Percentiles rank a stretch among this genome's conserved stretches.
Conservation (phyloP, 495 filamentous ascomycete species). For the Penicillium lagena region DNA sequence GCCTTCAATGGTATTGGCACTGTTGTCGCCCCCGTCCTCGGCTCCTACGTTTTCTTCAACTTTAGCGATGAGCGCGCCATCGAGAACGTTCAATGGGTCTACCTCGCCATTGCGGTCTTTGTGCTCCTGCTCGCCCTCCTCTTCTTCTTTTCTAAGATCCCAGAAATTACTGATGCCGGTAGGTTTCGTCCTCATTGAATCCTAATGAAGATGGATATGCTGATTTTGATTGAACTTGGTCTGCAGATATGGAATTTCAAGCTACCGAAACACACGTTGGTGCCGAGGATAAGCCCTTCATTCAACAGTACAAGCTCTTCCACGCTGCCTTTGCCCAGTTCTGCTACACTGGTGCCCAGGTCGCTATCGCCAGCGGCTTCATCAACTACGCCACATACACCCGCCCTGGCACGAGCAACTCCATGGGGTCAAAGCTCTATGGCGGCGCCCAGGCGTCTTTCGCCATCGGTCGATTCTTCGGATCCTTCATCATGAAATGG, state of each 20-base stretch:
- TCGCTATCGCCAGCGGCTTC: constrained; percentile 64
- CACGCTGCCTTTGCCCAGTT: constrained; percentile 65
- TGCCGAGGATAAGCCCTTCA: constrained; percentile 35
- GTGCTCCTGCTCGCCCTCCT: constrained; percentile 53
- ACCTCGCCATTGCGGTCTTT: constrained; percentile 66
- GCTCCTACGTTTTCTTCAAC: constrained; percentile 62
- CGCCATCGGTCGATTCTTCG: constrained; percentile 47
- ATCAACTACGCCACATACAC: constrained; percentile 48
- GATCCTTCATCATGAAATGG: constrained; percentile 45
- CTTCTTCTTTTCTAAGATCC: constrained; percentile 41
- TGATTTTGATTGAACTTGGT: too few relatives aligned
- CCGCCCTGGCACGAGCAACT: constrained; percentile 24
- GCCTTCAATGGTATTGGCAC: constrained; percentile 63
- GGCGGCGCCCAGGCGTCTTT: constrained; percentile 52
- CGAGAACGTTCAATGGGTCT: constrained; percentile 66
- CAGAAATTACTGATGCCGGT: constrained; percentile 45
- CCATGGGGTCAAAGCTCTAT: constrained; percentile 46
- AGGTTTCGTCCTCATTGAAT: too few relatives aligned
- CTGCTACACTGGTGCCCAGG: constrained; percentile 68
- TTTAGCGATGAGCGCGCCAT: constrained; percentile 44
- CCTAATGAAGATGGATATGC: too few relatives aligned
- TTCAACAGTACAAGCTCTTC: constrained; percentile 48
- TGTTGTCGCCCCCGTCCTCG: constrained; percentile 59
- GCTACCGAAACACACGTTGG: constrained; percentile 38
- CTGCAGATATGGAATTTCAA: constrained; percentile 47